These are phyloP conservation scores for Metschnikowia amazonensis DNA, from an alignment of 805 yeast genomes.

Conservation along the genomic window DNA sequence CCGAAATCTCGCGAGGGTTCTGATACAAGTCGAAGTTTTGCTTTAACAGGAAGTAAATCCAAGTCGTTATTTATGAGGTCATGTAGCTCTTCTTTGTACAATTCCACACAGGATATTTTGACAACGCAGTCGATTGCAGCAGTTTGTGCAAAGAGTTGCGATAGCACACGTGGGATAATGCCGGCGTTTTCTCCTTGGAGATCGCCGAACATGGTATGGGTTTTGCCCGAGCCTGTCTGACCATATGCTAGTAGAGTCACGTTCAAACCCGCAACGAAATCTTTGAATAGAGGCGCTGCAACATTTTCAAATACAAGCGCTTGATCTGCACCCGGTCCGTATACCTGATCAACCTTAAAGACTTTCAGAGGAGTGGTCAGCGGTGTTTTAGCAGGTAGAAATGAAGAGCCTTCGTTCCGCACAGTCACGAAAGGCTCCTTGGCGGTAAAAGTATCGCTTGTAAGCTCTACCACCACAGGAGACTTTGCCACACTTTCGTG, in stretches of 20 bases:
- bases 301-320: conserved; percentile 58
- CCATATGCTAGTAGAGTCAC: conserved; percentile 77
- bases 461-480: conserved; percentile 46
- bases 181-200: conserved; percentile 43
- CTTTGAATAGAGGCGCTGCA: conserved; percentile 69
- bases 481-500: conserved; percentile 43
- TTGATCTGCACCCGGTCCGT: conserved; percentile 81
- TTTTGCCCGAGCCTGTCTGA: conserved; percentile 89
- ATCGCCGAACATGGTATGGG: conserved; percentile 66
- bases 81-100: conserved; percentile 80
- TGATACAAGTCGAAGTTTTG: conserved; percentile 25
- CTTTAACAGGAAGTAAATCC: conserved; percentile 9
- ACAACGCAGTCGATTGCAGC: conserved; percentile 51
- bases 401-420: conserved; percentile 17
- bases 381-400: conserved; percentile 20
- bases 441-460: conserved; percentile 27
- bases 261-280: conserved; percentile 57
- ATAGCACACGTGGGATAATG: conserved; percentile 50
- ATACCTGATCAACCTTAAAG: conserved; percentile 74
- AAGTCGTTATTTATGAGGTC: conserved; percentile 60
- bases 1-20: conserved; percentile 7
- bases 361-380: conserved; percentile 15
- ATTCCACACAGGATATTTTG: conserved; percentile 75
- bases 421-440: conserved; percentile 22
- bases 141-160: conserved; percentile 45